phyloP scores from a whole-genome alignment of 1,139 yeast species.

The Insectozyma bohioensis region DNA sequence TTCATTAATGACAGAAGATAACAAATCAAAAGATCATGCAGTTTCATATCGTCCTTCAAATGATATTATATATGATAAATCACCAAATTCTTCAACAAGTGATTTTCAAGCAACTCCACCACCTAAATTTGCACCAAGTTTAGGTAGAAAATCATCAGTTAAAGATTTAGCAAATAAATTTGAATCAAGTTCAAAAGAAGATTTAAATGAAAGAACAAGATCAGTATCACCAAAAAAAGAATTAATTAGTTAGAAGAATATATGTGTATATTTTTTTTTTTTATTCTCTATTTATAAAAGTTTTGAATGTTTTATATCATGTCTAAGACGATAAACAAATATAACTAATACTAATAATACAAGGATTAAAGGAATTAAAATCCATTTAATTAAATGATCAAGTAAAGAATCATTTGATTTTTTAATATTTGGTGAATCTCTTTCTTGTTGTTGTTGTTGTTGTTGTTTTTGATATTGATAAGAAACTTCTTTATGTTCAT shows the following conservation, averaged over 20 bases:
- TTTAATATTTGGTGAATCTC: background rate
- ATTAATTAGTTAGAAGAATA: background rate
- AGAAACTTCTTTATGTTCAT: slow-evolving; percentile 40
- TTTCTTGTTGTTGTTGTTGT: slow-evolving; percentile 2
- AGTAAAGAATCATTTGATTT: slow-evolving; percentile 1
- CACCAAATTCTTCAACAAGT: slow-evolving; percentile 2
- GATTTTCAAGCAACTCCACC: slow-evolving; percentile 16
- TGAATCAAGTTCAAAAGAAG: slow-evolving; percentile 19
- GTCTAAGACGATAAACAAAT: slow-evolving; percentile 48
- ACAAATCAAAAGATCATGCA: slow-evolving; percentile 8
- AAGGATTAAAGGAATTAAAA: slow-evolving; percentile 42
- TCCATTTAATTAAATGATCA: slow-evolving; percentile 33
- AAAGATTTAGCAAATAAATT: slow-evolving; percentile 34
- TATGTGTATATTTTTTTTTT: too few species aligned
- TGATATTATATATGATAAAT: slow-evolving; percentile 22
- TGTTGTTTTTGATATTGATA: slow-evolving; percentile 25
- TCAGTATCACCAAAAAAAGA: slow-evolving; percentile 7
- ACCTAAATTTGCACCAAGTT: slow-evolving; percentile 29
- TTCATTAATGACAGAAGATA: slow-evolving; percentile 21
- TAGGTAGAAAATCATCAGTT: slow-evolving; percentile 35
- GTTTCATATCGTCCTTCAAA: slow-evolving; percentile 32
- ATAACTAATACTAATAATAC: slow-evolving; percentile 37
- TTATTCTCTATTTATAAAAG: slow-evolving; percentile 29
- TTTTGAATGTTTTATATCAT: slow-evolving; percentile 56
- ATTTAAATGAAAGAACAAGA: slow-evolving; percentile 6